Evolutionary conservation across 2,329 filamentous ascomycete species (phyloP).

Genomic region (Penicillium sp.): DNA sequence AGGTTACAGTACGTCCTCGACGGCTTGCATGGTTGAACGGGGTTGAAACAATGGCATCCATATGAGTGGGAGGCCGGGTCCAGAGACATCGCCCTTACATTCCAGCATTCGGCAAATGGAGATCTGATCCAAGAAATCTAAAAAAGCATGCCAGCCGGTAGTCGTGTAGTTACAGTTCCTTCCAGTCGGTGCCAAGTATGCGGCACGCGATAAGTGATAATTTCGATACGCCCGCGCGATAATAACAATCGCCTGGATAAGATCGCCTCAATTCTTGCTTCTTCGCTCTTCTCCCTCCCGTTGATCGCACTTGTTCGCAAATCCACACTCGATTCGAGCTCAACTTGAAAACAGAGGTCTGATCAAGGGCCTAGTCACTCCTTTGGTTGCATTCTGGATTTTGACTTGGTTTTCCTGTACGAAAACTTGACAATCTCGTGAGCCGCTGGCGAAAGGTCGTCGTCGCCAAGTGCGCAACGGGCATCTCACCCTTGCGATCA

Average conservation of each 20-base stretch:
- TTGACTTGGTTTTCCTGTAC: background rate
- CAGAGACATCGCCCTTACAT: background rate
- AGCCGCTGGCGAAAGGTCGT: background rate
- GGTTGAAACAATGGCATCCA: background rate
- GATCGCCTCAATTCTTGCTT: conserved; percentile 15
- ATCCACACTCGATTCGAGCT: background rate
- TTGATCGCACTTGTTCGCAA: background rate
- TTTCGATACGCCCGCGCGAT: conserved; percentile 17
- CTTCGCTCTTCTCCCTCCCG: conserved; percentile 10
- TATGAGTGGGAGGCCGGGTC: conserved; percentile 3
- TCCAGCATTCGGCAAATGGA: background rate
- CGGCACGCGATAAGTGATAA: conserved; percentile 22
- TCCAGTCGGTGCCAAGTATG: conserved; percentile 3
- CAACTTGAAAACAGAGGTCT: conserved; percentile 1
- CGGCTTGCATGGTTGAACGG: background rate
- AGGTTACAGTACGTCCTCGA: too few species aligned
- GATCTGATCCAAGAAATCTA: background rate
- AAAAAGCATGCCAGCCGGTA: background rate
- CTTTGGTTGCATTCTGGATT: conserved; percentile 4
- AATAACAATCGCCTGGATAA: conserved; percentile 24
- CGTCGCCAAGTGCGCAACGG: background rate
- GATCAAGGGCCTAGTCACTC: conserved; percentile 3
- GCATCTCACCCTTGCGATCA: background rate
- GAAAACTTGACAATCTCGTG: background rate
- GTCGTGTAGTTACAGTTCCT: conserved; percentile 1